Base-by-base conservation (phyloP, 192 early-diverging fungal species). In the Coemansia reversa region DNA sequence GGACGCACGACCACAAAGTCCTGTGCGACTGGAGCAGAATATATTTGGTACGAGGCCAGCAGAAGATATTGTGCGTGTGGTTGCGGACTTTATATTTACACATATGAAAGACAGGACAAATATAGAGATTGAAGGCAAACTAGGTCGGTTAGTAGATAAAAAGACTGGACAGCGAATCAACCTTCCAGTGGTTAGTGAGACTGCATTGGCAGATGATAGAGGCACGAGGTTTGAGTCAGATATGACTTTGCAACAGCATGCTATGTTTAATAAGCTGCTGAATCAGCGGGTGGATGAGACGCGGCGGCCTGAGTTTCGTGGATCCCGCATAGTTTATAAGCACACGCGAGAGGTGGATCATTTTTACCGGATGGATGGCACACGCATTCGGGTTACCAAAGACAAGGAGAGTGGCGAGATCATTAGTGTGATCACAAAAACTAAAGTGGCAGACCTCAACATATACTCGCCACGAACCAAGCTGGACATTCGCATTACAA, bases 201-300 rank as follows among this genome's bases (percentile, higher is more conserved):
- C 87, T 56, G 89, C 63, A 39, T 58, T 75, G 12, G 48, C 63
- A 0, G 74, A 74, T 63, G 69, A 65, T 56, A 72, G 66, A 49
- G 27, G 28, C 45, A 18, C 76, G 39, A 83, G 87, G 9, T 97
- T 97, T 65, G 84, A 89, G 58, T 92, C 92, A 3, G 84, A 94
- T 71, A 97, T 97, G 95, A 89, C 90, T 2, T 55, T 88, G 70
- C 88, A 84, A 32, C 93, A 94, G 66, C 94, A 97, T 70, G 85
- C 79, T n/a, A 72, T 86, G 61, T 95, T 92, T 75, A 97, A 97
- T 65, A 68, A 83, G 16, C 63, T 91, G 33, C 78, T 97, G 33
- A 97, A 97, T 70, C 84, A 86, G 20, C 75, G 85, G 2, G 85
- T 90, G 9, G 81, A 88, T 54, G 75, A 82, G 51, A 77, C 84